Percentiles rank a stretch among this genome's conserved stretches.
phyloP scores from a whole-genome alignment of 352 stramenopile genomes.

The Globisporangium spinosum region DNA sequence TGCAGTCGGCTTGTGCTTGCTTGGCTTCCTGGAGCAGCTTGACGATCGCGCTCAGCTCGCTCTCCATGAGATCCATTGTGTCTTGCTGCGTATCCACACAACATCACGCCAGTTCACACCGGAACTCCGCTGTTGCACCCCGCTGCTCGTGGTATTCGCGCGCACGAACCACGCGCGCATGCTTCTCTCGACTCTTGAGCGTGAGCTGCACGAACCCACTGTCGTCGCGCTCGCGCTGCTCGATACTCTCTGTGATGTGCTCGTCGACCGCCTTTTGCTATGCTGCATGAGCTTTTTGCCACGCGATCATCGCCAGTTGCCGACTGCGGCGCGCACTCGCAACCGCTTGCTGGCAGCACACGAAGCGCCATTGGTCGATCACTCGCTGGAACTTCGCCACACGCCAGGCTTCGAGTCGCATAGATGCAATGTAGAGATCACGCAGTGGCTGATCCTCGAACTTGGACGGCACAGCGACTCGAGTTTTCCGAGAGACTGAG shows the following conservation, averaged over 20 bases:
- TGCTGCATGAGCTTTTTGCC: constrained; percentile 20
- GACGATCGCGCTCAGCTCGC: constrained; percentile 30
- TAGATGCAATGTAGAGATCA: constrained; percentile 26
- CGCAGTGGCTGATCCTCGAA: constrained; percentile 26
- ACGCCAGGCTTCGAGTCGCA: constrained; percentile 24
- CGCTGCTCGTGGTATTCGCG: constrained; percentile 27
- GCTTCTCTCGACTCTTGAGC: constrained; percentile 19
- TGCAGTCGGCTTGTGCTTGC: constrained; percentile 36
- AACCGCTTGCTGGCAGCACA: constrained; percentile 22
- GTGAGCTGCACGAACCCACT: constrained; percentile 21
- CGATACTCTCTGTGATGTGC: constrained; percentile 21
- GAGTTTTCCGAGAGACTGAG: constrained; percentile 8
- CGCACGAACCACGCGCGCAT: constrained; percentile 20
- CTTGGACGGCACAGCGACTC: constrained; percentile 7
- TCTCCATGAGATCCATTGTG: constrained; percentile 33
- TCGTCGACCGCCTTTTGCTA: constrained; percentile 31
- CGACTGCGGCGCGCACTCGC: constrained; percentile 12
- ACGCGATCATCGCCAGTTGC: constrained; percentile 14
- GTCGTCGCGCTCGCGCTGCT: constrained; percentile 14
- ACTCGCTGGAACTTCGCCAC: constrained; percentile 16
- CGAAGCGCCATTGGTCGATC: constrained; percentile 25
- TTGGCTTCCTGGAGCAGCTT: constrained; percentile 32
- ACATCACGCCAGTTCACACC: constrained; percentile 27
- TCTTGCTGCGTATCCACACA: constrained; percentile 41
- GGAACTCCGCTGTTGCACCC: constrained; percentile 19